Evolutionary conservation across 768 basidiomycete species (phyloP).

Genomic region (Russula compacta): DNA sequence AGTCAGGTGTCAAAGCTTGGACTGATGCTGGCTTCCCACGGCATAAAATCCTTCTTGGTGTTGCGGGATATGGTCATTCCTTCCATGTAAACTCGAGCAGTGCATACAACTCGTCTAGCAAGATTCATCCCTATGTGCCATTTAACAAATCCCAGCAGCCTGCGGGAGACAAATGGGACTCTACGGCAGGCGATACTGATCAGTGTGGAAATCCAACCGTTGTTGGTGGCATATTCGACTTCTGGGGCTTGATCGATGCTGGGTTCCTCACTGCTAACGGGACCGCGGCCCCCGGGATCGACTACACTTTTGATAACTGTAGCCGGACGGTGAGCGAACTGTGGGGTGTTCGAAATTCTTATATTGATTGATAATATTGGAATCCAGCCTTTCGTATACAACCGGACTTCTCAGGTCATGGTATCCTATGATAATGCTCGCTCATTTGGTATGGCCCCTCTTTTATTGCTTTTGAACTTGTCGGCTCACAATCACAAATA

Average conservation of each 20-base stretch:
- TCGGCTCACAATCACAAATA: slow-evolving; percentile 16
- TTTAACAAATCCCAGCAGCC: slow-evolving; percentile 18
- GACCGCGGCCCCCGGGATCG: slow-evolving; percentile 36
- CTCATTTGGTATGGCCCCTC: slow-evolving; percentile 24
- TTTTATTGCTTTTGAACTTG: background rate
- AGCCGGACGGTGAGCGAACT: slow-evolving; percentile 25
- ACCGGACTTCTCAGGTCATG: slow-evolving; percentile 24
- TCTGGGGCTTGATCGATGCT: slow-evolving; percentile 45
- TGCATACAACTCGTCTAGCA: slow-evolving; percentile 28
- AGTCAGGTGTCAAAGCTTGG: slow-evolving; percentile 71
- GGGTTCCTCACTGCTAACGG: slow-evolving; percentile 44
- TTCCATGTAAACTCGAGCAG: slow-evolving; percentile 34
- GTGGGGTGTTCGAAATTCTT: background rate
- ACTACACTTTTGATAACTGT: slow-evolving; percentile 34
- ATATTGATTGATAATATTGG: background rate
- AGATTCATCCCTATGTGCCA: slow-evolving; percentile 7
- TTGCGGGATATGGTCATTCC: slow-evolving; percentile 77
- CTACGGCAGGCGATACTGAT: slow-evolving; percentile 35
- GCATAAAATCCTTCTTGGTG: slow-evolving; percentile 69
- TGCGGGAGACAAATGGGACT: slow-evolving; percentile 40
- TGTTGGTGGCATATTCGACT: slow-evolving; percentile 47
- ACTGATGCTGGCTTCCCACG: slow-evolving; percentile 70
- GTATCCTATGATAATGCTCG: slow-evolving; percentile 29
- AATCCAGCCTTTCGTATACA: slow-evolving; percentile 28
- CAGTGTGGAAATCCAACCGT: slow-evolving; percentile 45